phyloP scores from a whole-genome alignment of 1,139 yeast genomes.

The Suhomyces choctaworum region DNA sequence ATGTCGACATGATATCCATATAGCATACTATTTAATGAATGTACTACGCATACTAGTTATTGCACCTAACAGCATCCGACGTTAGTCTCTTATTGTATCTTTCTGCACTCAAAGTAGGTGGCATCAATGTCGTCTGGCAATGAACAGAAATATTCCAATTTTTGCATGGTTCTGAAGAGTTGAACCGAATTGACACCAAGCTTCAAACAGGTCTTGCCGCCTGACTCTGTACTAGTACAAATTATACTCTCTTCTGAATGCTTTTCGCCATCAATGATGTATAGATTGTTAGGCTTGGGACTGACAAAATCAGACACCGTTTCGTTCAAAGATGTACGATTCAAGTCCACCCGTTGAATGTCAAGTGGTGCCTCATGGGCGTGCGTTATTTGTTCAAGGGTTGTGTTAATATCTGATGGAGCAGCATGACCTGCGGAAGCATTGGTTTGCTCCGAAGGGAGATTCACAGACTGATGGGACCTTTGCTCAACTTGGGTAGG shows the following conservation, averaged over 20 bases:
- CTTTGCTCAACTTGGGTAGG: constrained; percentile 35
- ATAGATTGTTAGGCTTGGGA: constrained; percentile 35
- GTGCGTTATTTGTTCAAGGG: constrained; percentile 36
- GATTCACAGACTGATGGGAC: constrained; percentile 33
- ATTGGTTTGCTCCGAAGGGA: constrained; percentile 14
- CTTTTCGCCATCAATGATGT: constrained; percentile 48
- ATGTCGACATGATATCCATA: constrained; percentile 4
- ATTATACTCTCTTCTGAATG: constrained; percentile 41
- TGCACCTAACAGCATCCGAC: no score
- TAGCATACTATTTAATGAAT: constrained; percentile 1
- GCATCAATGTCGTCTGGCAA: constrained; percentile 49
- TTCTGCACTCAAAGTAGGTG: constrained; percentile 50
- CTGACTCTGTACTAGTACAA: constrained; percentile 40
- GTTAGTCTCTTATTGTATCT: constrained; percentile 34
- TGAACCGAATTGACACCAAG: constrained; percentile 39
- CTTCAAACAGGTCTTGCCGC: constrained; percentile 50
- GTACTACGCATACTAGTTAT: no score
- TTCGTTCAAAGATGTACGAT: constrained; percentile 6
- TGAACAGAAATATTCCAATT: constrained; percentile 45
- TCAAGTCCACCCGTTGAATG: constrained; percentile 15
- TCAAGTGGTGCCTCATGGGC: constrained; percentile 16
- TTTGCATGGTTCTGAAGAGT: constrained; percentile 49
- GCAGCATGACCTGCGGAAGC: background rate
- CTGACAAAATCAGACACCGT: constrained; percentile 23
- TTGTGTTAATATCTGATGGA: constrained; percentile 34